Percentiles rank a stretch among this genome's conserved stretches.
Evolutionary conservation across 1,284 basidiomycete genomes (phyloP).

Genomic region (Cutaneotrichosporon spelunceum): DNA sequence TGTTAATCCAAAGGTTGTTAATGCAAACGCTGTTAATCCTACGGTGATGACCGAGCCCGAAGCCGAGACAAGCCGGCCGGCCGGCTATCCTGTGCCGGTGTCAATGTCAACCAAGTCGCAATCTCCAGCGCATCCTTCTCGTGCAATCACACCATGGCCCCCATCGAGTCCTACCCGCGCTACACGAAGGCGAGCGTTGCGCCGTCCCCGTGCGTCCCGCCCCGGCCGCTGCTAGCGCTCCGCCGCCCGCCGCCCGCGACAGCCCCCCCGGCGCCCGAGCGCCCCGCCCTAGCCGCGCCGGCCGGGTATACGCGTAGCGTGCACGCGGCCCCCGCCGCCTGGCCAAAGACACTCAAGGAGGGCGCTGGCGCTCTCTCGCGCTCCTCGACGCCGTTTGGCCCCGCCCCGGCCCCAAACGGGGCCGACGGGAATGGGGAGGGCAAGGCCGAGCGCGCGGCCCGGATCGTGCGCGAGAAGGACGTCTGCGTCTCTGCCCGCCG

Average conservation of each 20-base stretch:
- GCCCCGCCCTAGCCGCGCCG: slow-evolving; percentile 30
- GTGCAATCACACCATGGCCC: slow-evolving; percentile 4
- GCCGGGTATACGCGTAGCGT: slow-evolving; percentile 57
- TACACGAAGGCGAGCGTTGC: slow-evolving; percentile 5
- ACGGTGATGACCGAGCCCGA: too few species aligned
- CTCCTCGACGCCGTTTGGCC: slow-evolving; percentile 24
- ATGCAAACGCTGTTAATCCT: too few species aligned
- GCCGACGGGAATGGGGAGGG: too few species aligned
- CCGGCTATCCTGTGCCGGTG: too few species aligned
- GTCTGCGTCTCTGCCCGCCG: background rate
- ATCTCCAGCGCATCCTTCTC: background rate
- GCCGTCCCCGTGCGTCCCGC: slow-evolving; percentile 2
- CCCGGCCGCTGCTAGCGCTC: slow-evolving; percentile 2
- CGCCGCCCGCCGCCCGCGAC: slow-evolving; percentile 15
- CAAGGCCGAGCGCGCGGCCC: slow-evolving; percentile 36
- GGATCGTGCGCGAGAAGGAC: slow-evolving; percentile 22
- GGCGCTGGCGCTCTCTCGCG: slow-evolving; percentile 35
- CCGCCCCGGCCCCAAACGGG: slow-evolving; percentile 5
- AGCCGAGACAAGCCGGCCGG: too few species aligned
- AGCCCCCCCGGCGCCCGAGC: slow-evolving; percentile 3
- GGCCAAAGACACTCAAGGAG: slow-evolving; percentile 54
- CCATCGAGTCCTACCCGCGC: slow-evolving; percentile 10
- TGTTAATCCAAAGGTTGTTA: too few species aligned
- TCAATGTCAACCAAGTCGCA: too few species aligned
- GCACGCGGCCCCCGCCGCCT: slow-evolving; percentile 69